Base-by-base conservation (phyloP, 805 yeast species). In the Candida glaebosa region DNA sequence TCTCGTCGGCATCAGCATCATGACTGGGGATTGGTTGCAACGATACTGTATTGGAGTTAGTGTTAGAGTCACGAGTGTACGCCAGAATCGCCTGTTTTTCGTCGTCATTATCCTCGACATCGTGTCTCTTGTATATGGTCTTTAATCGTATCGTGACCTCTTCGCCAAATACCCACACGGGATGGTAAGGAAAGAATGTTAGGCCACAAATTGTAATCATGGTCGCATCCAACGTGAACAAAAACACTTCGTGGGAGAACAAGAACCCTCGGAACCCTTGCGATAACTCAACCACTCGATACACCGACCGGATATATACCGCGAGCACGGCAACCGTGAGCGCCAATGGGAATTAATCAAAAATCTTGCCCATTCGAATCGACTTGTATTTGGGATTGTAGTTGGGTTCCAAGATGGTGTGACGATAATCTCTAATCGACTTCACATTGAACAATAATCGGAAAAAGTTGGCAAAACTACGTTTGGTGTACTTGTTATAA, bases 241-340 rank as follows among this genome's bases (percentile, higher is more conserved):
- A 37, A 46, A 45, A 67, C 3, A 57, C 63, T 46, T 69, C 74
- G 45, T 64, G 67, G 1, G 51, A 46, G 26, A 65, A 57, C 40
- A 68, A 56, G 45, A 60, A 65, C 3, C 73, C 73, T 3, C 34
- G 18, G 50, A 62, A 68, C 5, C 73, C 73, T 43, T 66, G 57
- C 12, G 65, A 53, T 44, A 69, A 57, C 44, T 69, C 73, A 7
- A 65, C 67, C 31, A 67, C 70, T 52, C 73, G 57, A 47, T 68
- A 69, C 16, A 66, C 48, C 45, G 68, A 63, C 39, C 66, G 53
- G 39, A 65, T 61, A 47, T 65, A 67, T 38, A 67, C 56, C 18
- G 51, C 53, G 10, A 60, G 4, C 2, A 67, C 70, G 0, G 69
- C 58, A 3, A 50, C 15, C 3, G 69, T 58, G 16, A 68, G 49